Evolutionary conservation across 805 yeast genomes (phyloP).

Genomic region (Cyberlindnera xishuangbannaensis): DNA sequence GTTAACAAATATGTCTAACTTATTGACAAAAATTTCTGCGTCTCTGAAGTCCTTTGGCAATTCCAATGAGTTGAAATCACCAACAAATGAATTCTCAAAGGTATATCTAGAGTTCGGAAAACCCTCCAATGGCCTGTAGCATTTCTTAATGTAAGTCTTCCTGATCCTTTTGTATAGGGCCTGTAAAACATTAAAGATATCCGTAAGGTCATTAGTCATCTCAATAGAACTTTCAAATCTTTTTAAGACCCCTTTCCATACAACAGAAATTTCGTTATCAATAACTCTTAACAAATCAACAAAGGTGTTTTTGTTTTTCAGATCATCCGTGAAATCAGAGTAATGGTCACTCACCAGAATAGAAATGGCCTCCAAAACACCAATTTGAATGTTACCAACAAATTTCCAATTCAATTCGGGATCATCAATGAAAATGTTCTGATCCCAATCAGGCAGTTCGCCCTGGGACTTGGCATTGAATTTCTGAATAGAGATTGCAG

Average conservation of each 20-base stretch:
- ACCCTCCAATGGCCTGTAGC: conserved; percentile 50
- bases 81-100: conserved; percentile 1
- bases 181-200: conserved; percentile 27
- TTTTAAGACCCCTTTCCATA: conserved; percentile 39
- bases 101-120: conserved; percentile 14
- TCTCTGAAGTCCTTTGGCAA: conserved; percentile 36
- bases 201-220: conserved; percentile 24
- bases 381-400: conserved; percentile 74
- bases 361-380: conserved; percentile 70
- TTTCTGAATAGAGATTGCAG: conserved; percentile 46
- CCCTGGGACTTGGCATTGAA: conserved; percentile 20
- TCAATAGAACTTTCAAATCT: conserved; percentile 19
- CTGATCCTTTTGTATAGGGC: conserved; percentile 58
- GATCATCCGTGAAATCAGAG: conserved; percentile 66
- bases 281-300: conserved; percentile 60
- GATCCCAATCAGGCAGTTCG: conserved; percentile 57
- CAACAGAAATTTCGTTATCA: conserved; percentile 55
- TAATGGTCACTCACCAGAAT: conserved; percentile 69
- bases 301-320: conserved; percentile 51
- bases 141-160: conserved; percentile 61
- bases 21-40: conserved; percentile 56
- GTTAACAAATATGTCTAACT: conserved; percentile 56
- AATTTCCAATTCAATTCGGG: conserved; percentile 56
- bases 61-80: conserved; percentile 4
- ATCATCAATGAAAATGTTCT: conserved; percentile 29